Evolutionary conservation across 192 early-diverging fungal species (phyloP), one percentile per base, ranked within the genome.

Genomic region (Backusella australiensis): DNA sequence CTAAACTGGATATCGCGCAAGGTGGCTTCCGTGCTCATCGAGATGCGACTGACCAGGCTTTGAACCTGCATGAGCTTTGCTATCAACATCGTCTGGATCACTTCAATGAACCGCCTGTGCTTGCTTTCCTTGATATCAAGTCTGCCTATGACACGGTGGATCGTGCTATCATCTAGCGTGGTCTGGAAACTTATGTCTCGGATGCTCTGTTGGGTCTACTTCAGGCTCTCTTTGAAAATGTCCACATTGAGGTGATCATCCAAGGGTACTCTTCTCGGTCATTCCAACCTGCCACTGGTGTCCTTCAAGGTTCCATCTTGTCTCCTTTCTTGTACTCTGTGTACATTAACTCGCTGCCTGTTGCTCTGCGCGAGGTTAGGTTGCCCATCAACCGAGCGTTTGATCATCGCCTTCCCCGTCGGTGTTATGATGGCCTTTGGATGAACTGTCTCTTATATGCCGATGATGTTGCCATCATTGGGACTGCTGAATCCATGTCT

Each of bases 61-160:
- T 80, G 0, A 66, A 53, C 44, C 70, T 80, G 0, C 52, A 76
- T 38, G 75, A 76, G 46, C 41, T 80, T 0, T 39, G 78, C 42
- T 36, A 71, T 34, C 35, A 41, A 34, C 35, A 35, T 35, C 35
- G 35, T 0, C 35, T 35, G 0, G 35, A 34, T 34, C 72, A 53
- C 0, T 11, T 44, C 21, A n/a, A 6, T 29, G 39, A 56, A 14
- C 72, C 59, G 19, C 56, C 79, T 23, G 69, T 65, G 6, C 17
- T 80, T 1, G 79, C 69, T 1, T 80, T 80, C 67, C 65, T 80
- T 8, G 79, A 80, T 35, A 80, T 80, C 6, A 41, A 68, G n/a
- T 35, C 34, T 1, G 52, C 69, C 14, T 78, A 74, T 19, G 53
- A 71, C 9, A 77, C 68, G 6, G 79, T 80, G 11, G 75, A 80